Evolutionary conservation across 116 monocot genomes (phyloP).

Genomic region (Phalaenopsis hybrid): DNA sequence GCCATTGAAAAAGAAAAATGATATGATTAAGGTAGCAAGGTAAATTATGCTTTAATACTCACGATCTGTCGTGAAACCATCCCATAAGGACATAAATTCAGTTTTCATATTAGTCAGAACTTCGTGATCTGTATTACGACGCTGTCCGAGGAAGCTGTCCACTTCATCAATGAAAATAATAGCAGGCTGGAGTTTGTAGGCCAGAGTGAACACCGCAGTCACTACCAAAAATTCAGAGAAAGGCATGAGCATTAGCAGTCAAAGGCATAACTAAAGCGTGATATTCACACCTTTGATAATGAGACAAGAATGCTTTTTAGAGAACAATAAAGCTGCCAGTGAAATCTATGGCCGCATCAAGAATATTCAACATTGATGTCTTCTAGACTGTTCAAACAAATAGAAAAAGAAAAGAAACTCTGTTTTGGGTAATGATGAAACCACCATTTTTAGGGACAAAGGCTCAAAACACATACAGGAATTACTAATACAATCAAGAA

Average conservation of each 20-base stretch:
- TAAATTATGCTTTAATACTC: constrained; percentile 22
- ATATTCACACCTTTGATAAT: background rate
- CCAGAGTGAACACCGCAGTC: constrained; percentile 83
- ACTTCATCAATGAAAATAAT: constrained; percentile 98
- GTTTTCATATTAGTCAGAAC: constrained; percentile 99
- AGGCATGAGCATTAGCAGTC: background rate
- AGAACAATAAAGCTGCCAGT: background rate
- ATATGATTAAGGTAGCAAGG: background rate
- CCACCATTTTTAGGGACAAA: no score
- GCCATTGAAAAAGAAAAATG: background rate
- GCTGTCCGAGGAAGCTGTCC: constrained; percentile 95
- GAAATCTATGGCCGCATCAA: background rate
- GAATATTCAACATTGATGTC: background rate
- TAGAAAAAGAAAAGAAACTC: no score
- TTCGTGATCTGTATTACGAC: constrained; percentile 91
- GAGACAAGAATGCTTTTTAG: background rate
- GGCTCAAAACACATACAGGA: no score
- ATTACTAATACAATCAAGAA: no score
- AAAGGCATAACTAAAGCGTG: background rate
- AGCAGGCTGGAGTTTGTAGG: constrained; percentile 90
- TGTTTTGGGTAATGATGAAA: no score
- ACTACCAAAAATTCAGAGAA: constrained; percentile 32
- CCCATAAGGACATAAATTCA: constrained; percentile 98
- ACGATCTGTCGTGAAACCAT: constrained; percentile 98
- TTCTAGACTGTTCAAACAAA: no score